phyloP scores from a whole-genome alignment of 2,329 filamentous ascomycete species.

The Cercospora sp. region DNA sequence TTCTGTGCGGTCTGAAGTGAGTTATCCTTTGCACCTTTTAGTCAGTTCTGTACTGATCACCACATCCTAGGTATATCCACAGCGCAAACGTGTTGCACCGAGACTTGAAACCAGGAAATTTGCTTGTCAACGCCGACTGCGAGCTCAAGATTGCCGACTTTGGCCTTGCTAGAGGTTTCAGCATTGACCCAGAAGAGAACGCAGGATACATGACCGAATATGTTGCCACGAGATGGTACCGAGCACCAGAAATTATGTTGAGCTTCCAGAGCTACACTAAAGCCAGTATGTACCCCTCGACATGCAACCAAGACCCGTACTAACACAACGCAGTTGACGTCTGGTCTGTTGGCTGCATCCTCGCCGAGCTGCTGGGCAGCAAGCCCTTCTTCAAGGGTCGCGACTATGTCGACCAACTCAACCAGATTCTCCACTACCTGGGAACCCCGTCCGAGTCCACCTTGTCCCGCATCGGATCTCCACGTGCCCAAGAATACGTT shows the following conservation, averaged over 20 bases:
- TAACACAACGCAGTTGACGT: constrained; percentile 72
- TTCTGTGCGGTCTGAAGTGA: constrained; percentile 80
- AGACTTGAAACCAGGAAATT: constrained; percentile 93
- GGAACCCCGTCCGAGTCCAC: constrained; percentile 97
- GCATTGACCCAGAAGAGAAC: constrained; percentile 95
- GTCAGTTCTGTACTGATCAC: neutral
- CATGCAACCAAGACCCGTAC: neutral
- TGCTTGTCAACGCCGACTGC: constrained; percentile 97
- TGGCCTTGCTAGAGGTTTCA: constrained; percentile 93
- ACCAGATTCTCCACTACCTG: constrained; percentile 97
- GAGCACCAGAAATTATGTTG: constrained; percentile 98
- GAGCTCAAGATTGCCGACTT: constrained; percentile 99
- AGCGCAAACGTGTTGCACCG: constrained; percentile 96
- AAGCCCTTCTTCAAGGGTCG: constrained; percentile 99
- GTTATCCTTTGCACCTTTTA: constrained; percentile 71
- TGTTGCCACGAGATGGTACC: constrained; percentile 97
- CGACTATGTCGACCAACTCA: constrained; percentile 98
- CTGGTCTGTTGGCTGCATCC: constrained; percentile 97
- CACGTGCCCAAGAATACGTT: constrained; percentile 95
- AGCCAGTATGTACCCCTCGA: constrained; percentile 73
- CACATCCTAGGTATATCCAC: constrained; percentile 71
- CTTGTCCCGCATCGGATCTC: constrained; percentile 86
- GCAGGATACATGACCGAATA: constrained; percentile 99
- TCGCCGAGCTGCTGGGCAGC: constrained; percentile 91
- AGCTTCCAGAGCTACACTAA: constrained; percentile 99